Base-by-base conservation (phyloP, 1,284 basidiomycete genomes). In the Naganishia cerealis region DNA sequence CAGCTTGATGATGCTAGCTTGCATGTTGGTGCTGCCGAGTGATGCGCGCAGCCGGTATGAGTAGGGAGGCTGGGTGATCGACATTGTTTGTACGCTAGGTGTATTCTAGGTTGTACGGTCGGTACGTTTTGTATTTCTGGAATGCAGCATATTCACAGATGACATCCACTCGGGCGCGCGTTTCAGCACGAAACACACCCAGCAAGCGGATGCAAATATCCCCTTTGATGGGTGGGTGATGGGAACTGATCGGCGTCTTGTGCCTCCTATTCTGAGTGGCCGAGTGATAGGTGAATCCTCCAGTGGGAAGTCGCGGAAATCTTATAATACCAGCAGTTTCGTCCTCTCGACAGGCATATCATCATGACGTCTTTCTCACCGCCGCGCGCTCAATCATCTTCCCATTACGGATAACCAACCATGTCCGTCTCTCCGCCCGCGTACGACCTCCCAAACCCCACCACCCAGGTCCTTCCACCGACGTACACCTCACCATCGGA, bases 1-100 rank as follows among this genome's bases (percentile, higher is more conserved):
- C 55, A 66, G 59, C 50, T 70, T 9, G 69, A 70, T 40, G 58
- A 70, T 24, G 68, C 63, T 38, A 57, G 42, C 54, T 38, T 63
- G 43, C 38, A 61, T 42, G 50, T 53, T 38, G 29, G 40, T 54
- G 39, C 3, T 38, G 18, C 38, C 50, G 61, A 63, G 13, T 63
- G 43, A 48, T 12, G 6, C 18, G n/a, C 0, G 43, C 16, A 6
- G 12, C n/a, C 7, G 43, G n/a, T 2, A n/a, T 46, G 16, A 42
- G 40, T 2, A 18, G n/a, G n/a, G 43, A 46, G 24, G 29, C 9
- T 3, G 3, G 29, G 24, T 16, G 0, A 5, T 42, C 10, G 39
- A 36, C n/a, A 53, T n/a, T 15, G 3, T 6, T 26, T 9, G 52
- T 39, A 18, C 15, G 4, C 26, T 63, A 9, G 18, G 3, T 50